Evolutionary conservation across 441 rosid species (phyloP).

Genomic region (Gossypium davidsonii): DNA sequence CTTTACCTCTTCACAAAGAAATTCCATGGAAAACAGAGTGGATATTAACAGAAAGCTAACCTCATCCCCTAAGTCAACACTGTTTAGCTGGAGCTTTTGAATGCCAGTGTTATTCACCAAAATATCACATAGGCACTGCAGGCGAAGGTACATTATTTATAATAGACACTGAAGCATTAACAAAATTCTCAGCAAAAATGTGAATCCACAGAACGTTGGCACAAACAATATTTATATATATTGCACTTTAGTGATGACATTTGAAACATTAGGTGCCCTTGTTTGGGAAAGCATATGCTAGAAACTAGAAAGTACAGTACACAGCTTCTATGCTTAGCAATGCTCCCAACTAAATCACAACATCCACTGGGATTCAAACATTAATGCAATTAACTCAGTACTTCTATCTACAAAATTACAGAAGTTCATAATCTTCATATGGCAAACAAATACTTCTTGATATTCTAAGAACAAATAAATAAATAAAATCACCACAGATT

Average conservation of each 20-base stretch:
- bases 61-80: slow-evolving; percentile 81
- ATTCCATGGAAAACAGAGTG: neutral
- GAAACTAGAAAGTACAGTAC: neutral
- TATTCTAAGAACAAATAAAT: neutral
- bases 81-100: slow-evolving; percentile 77
- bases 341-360: neutral
- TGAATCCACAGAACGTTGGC: neutral
- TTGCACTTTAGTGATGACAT: neutral
- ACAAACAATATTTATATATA: neutral
- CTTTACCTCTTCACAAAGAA: slow-evolving; percentile 9
- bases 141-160: slow-evolving; percentile 13
- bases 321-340: neutral
- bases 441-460: neutral
- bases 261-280: neutral
- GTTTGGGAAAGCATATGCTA: neutral
- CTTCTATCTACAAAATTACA: neutral
- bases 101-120: slow-evolving; percentile 63
- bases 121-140: slow-evolving; percentile 64
- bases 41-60: slow-evolving; percentile 35
- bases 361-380: neutral
- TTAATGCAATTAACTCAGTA: neutral
- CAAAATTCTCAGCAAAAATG: neutral
- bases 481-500: neutral
- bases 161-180: neutral
- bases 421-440: neutral